Percentiles rank a stretch among this genome's conserved stretches.
These are phyloP conservation scores for Effrenium voratum DNA, from an alignment of 73 alveolate species.

Conservation along the genomic window DNA sequence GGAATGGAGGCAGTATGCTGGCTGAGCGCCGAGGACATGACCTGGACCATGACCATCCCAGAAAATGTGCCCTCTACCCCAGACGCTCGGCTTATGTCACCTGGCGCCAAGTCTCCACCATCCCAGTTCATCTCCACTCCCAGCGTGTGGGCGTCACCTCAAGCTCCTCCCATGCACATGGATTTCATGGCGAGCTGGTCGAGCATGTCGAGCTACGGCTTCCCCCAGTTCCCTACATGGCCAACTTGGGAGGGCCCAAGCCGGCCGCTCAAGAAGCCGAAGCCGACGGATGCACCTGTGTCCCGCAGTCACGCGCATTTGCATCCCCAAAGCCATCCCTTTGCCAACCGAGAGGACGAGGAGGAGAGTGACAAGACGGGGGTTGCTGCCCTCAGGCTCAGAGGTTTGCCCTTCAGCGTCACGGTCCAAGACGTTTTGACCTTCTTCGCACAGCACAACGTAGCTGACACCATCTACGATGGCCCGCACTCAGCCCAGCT, in stretches of 20 bases:
- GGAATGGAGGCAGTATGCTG: constrained; percentile 64
- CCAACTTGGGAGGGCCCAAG: not conserved
- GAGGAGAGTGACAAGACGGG: constrained; percentile 27
- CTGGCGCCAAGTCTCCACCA: constrained; percentile 19
- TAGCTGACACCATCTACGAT: constrained; percentile 52
- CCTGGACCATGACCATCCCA: not conserved
- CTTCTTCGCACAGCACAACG: constrained; percentile 83
- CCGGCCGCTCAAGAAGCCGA: not conserved
- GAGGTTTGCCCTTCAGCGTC: constrained; percentile 90
- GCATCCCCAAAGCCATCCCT: constrained; percentile 83
- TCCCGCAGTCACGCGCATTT: constrained; percentile 83
- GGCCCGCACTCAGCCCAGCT: constrained; percentile 46
- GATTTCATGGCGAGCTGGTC: no score
- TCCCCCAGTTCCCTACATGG: no score
- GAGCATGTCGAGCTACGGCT: no score
- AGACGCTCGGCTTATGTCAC: constrained; percentile 14
- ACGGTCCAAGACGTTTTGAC: constrained; percentile 81
- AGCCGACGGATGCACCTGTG: not conserved
- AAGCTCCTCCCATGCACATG: no score
- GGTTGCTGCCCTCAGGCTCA: constrained; percentile 62
- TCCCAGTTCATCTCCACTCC: constrained; percentile 64
- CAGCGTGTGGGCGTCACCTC: constrained; percentile 81
- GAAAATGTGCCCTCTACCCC: constrained; percentile 57
- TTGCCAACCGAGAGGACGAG: constrained; percentile 18
- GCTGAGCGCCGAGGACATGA: constrained; percentile 8